Conservation (phyloP, 2,329 filamentous ascomycete genomes). For the Fusarium tuaranense region DNA sequence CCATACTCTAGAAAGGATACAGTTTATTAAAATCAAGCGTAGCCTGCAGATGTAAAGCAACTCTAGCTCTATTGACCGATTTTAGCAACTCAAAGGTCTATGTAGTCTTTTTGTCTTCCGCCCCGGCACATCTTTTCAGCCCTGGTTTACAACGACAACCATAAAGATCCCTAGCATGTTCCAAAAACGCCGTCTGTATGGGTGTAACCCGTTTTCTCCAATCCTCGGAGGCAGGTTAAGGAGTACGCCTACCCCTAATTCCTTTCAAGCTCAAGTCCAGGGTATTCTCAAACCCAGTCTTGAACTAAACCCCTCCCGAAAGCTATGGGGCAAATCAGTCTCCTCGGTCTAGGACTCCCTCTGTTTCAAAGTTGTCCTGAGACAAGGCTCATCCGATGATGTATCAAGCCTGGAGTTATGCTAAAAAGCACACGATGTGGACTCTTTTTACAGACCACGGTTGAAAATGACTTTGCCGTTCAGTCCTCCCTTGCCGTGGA, state of each 20-base stretch:
- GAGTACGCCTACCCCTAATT: background rate
- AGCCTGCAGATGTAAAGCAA: constrained; percentile 8
- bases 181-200: constrained; percentile 26
- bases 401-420: background rate
- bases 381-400: background rate
- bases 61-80: constrained; percentile 14
- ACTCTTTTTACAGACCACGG: constrained; percentile 78
- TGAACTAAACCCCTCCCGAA: background rate
- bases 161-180: constrained; percentile 18
- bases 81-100: background rate
- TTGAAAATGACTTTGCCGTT: constrained; percentile 95
- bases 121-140: constrained; percentile 10
- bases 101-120: background rate
- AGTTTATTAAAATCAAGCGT: background rate
- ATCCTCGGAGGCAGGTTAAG: background rate
- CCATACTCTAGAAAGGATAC: background rate
- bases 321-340: background rate
- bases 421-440: background rate
- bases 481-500: constrained; percentile 82
- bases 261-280: background rate
- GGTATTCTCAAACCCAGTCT: background rate
- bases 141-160: constrained; percentile 9
- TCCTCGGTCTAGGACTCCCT: background rate
- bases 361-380: background rate
- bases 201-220: background rate